phyloP scores from a whole-genome alignment of 2,329 filamentous ascomycete species.

The Botryotinia calthae region DNA sequence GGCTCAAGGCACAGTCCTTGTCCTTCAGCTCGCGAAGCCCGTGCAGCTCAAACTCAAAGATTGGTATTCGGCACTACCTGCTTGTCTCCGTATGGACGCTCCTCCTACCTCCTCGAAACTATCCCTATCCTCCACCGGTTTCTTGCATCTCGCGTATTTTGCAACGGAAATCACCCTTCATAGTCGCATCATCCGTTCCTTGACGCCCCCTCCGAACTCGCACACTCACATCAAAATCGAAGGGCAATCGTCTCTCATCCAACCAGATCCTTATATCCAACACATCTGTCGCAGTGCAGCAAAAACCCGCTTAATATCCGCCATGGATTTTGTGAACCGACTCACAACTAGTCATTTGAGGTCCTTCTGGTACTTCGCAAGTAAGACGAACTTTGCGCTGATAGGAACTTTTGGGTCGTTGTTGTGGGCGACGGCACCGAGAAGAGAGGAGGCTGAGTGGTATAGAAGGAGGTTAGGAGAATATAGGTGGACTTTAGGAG shows the following conservation, averaged over 20 bases:
- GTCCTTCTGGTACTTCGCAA: constrained; percentile 91
- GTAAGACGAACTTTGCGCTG: constrained; percentile 86
- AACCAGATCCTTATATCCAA: constrained; percentile 74
- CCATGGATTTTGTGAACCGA: constrained; percentile 96
- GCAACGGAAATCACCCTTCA: constrained; percentile 93
- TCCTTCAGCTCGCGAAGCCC: constrained; percentile 73
- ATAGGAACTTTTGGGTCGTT: constrained; percentile 92
- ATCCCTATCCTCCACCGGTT: constrained; percentile 63
- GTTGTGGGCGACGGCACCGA: constrained; percentile 84
- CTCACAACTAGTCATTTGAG: constrained; percentile 80
- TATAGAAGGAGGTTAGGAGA: constrained; percentile 82
- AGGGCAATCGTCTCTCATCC: constrained; percentile 37
- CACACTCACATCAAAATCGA: constrained; percentile 40
- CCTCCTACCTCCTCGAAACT: constrained; percentile 44
- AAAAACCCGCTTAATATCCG: constrained; percentile 89
- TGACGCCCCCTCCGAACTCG: constrained; percentile 51
- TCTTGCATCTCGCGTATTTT: constrained; percentile 88
- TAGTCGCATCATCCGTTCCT: constrained; percentile 81
- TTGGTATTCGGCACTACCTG: constrained; percentile 70
- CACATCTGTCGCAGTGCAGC: constrained; percentile 93
- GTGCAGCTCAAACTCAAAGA: constrained; percentile 81
- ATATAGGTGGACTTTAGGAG: constrained; percentile 90
- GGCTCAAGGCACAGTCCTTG: constrained; percentile 66
- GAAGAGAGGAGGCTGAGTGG: constrained; percentile 86
- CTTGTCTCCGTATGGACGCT: constrained; percentile 63